Evolutionary conservation across 495 filamentous ascomycete genomes (phyloP).

Genomic region (Aspergillus funiculosus): DNA sequence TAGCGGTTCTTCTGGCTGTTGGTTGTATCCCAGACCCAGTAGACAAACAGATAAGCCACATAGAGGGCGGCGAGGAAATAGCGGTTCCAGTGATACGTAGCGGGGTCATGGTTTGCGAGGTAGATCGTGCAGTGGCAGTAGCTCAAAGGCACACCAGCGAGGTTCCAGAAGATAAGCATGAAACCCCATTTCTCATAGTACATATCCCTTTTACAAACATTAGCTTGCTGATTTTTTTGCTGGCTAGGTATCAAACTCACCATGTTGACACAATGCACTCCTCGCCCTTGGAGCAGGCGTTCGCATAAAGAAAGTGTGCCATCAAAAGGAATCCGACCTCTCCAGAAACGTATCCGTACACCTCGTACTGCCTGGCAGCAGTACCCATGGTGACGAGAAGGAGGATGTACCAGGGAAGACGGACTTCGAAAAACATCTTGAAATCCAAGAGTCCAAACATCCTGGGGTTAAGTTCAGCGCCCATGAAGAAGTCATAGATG

Average conservation of each 20-base stretch:
- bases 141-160: slow-evolving; percentile 88
- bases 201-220: slow-evolving; percentile 76
- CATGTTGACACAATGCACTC: slow-evolving; percentile 91
- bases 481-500: slow-evolving; percentile 99
- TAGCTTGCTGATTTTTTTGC: not conserved
- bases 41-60: slow-evolving; percentile 72
- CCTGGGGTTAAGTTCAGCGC: slow-evolving; percentile 91
- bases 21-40: slow-evolving; percentile 87
- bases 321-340: slow-evolving; percentile 84
- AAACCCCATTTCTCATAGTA: slow-evolving; percentile 99
- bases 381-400: slow-evolving; percentile 71
- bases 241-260: slow-evolving; percentile 34
- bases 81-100: slow-evolving; percentile 73
- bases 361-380: slow-evolving; percentile 81
- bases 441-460: slow-evolving; percentile 92
- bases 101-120: slow-evolving; percentile 80
- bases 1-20: slow-evolving; percentile 97
- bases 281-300: slow-evolving; percentile 94
- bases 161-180: slow-evolving; percentile 99
- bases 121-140: slow-evolving; percentile 98
- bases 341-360: slow-evolving; percentile 83
- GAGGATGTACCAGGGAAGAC: slow-evolving; percentile 93
- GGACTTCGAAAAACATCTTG: slow-evolving; percentile 99
- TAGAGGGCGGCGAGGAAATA: slow-evolving; percentile 61
- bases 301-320: slow-evolving; percentile 94